phyloP scores from a whole-genome alignment of 306 rosid species.

The Canavalia gladiata region DNA sequence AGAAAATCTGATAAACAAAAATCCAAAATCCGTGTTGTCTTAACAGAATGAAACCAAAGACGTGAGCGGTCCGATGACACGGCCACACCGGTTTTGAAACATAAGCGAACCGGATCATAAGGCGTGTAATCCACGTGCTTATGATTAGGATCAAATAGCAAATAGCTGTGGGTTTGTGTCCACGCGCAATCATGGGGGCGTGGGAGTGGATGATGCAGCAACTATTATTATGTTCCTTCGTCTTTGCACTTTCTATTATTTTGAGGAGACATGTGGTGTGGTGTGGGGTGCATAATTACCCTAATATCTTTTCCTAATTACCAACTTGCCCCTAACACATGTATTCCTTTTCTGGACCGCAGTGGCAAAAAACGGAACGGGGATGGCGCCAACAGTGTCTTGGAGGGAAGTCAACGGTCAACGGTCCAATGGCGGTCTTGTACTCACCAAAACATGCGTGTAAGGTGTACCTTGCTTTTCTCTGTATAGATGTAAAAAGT shows the following conservation, averaged over 20 bases:
- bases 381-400: conserved; percentile 24
- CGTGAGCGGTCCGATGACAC: too few relatives aligned
- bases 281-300: conserved; percentile 38
- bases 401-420: conserved; percentile 53
- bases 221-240: conserved; percentile 63
- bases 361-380: conserved; percentile 64
- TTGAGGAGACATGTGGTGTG: conserved; percentile 41
- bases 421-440: conserved; percentile 20
- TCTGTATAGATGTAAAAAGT: too few relatives aligned
- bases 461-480: neutral
- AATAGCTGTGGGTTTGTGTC: neutral
- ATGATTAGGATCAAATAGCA: conserved; percentile 27
- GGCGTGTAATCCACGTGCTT: conserved; percentile 44
- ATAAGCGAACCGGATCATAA: conserved; percentile 9
- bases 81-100: neutral
- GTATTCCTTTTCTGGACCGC: too few relatives aligned
- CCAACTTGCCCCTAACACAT: conserved; percentile 28
- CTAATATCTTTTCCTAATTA: conserved; percentile 18
- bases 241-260: conserved; percentile 64
- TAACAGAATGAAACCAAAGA: too few relatives aligned
- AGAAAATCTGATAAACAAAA: too few relatives aligned
- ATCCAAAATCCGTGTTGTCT: too few relatives aligned
- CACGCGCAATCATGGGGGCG: conserved; percentile 84
- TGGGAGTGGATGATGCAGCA: conserved; percentile 50
- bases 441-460: neutral